phyloP scores from a whole-genome alignment of 2,329 filamentous ascomycete genomes.

The Triangularia verruculosa region DNA sequence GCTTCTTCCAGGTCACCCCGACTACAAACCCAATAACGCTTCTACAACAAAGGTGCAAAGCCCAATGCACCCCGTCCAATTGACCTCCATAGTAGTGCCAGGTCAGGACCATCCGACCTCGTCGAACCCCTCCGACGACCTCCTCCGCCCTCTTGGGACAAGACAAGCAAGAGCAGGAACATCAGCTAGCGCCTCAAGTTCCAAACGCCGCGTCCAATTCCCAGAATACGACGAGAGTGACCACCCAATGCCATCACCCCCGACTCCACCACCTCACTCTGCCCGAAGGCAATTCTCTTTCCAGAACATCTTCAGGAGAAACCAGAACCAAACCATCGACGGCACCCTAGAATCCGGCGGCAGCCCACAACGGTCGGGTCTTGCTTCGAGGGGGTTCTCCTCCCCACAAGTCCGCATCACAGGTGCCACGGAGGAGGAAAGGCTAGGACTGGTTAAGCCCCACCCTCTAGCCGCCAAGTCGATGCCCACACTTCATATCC shows the following conservation, averaged over 20 bases:
- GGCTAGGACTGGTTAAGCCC: constrained; percentile 76
- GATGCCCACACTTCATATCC: constrained; percentile 33
- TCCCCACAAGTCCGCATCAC: constrained; percentile 39
- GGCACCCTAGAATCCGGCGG: constrained; percentile 17
- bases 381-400: constrained; percentile 37
- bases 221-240: constrained; percentile 31
- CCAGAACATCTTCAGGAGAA: constrained; percentile 73
- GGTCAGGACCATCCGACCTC: constrained; percentile 38
- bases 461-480: constrained; percentile 58
- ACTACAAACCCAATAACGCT: constrained; percentile 32
- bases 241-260: constrained; percentile 42
- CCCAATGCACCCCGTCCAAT: constrained; percentile 59
- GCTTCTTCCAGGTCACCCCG: constrained; percentile 39
- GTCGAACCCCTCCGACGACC: constrained; percentile 36
- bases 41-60: constrained; percentile 42
- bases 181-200: constrained; percentile 44
- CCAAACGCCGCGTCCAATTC: constrained; percentile 48
- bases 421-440: constrained; percentile 75
- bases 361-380: constrained; percentile 25
- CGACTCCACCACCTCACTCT: constrained; percentile 59
- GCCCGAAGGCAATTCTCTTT: constrained; percentile 86
- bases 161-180: constrained; percentile 6
- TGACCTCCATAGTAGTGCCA: constrained; percentile 59
- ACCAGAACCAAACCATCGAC: constrained; percentile 35
- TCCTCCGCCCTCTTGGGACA: background rate